Evolutionary conservation across 306 rosid species (phyloP).

Genomic region (Hippophae gyantsensis): DNA sequence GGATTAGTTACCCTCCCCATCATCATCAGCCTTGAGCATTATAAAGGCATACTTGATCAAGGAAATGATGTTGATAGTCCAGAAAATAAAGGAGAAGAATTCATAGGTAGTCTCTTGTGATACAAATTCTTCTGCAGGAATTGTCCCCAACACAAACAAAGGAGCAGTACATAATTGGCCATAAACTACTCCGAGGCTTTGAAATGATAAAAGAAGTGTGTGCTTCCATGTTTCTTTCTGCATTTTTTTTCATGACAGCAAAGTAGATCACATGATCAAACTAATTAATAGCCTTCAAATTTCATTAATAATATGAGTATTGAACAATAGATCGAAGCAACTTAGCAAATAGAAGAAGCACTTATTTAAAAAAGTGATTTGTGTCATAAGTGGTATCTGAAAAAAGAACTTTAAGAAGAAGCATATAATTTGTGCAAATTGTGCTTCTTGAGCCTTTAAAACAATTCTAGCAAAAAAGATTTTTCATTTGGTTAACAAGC

Average conservation of each 20-base stretch:
- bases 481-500: too few relatives aligned
- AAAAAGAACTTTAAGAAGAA: too few relatives aligned
- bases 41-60: slow-evolving; percentile 54
- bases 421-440: too few relatives aligned
- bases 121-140: slow-evolving; percentile 22
- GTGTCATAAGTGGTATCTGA: too few relatives aligned
- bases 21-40: slow-evolving; percentile 58
- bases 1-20: slow-evolving; percentile 54
- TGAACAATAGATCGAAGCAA: background rate
- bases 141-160: slow-evolving; percentile 58
- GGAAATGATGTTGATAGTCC: slow-evolving; percentile 60
- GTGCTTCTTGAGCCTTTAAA: too few relatives aligned
- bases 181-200: slow-evolving; percentile 68
- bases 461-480: too few relatives aligned
- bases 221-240: slow-evolving; percentile 60
- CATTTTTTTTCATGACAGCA: slow-evolving; percentile 1
- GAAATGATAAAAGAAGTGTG: slow-evolving; percentile 54
- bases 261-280: background rate
- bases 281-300: background rate
- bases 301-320: background rate
- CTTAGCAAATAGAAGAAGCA: background rate
- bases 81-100: slow-evolving; percentile 64
- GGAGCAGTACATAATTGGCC: slow-evolving; percentile 82
- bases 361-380: too few relatives aligned
- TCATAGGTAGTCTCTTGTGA: slow-evolving; percentile 43